phyloP scores from a whole-genome alignment of 148 eudicot genomes.

The Cornus suecica region DNA sequence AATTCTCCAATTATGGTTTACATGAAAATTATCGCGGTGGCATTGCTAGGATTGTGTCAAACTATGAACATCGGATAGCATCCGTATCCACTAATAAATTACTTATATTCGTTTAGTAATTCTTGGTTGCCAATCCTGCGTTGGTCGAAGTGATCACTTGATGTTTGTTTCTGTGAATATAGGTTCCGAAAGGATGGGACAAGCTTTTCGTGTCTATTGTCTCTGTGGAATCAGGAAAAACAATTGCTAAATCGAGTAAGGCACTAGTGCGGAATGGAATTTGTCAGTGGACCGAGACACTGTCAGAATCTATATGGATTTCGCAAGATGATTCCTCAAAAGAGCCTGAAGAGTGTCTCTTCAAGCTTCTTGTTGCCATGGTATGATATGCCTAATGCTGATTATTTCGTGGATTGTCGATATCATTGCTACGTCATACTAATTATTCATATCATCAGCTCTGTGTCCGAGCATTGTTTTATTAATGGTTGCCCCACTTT shows the following conservation, averaged over 20 bases:
- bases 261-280: constrained; percentile 52
- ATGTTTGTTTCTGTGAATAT: constrained; percentile 12
- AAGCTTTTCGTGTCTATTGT: constrained; percentile 52
- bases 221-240: constrained; percentile 63
- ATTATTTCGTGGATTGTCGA: not conserved
- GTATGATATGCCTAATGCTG: constrained; percentile 25
- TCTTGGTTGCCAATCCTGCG: too few species aligned
- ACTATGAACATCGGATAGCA: not conserved
- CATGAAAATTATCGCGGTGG: not conserved
- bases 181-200: constrained; percentile 94
- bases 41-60: not conserved
- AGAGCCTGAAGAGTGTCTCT: constrained; percentile 35
- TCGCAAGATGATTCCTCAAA: constrained; percentile 36
- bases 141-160: not conserved
- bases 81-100: not conserved
- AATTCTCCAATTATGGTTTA: not conserved
- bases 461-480: not conserved
- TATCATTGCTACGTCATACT: not conserved
- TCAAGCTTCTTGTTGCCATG: constrained; percentile 63
- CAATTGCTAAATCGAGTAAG: constrained; percentile 51
- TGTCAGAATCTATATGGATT: constrained; percentile 48
- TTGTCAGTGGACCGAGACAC: constrained; percentile 66
- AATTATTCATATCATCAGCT: not conserved
- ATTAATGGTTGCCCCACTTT: not conserved
- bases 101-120: too few species aligned